Conservation (phyloP, 768 basidiomycete species). For the Neoboletus subvelutipes region DNA sequence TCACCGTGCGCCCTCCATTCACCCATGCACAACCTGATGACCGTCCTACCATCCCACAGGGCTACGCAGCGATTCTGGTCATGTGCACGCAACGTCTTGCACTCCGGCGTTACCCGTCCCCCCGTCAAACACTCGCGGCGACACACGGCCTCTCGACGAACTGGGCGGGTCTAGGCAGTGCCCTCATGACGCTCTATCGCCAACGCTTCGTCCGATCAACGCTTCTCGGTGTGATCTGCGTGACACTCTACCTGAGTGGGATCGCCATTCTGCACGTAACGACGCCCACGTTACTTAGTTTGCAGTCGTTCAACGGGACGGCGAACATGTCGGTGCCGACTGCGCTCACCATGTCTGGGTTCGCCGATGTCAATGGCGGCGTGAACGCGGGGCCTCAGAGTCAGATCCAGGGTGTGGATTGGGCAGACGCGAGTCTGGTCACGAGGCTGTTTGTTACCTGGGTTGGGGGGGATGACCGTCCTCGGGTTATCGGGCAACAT, state of each 20-base stretch:
- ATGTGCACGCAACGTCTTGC: not conserved
- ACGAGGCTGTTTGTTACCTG: not conserved
- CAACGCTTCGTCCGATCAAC: too few relatives aligned
- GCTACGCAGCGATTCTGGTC: not conserved
- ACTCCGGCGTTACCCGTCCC: not conserved
- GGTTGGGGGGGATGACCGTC: not conserved
- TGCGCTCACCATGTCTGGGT: not conserved
- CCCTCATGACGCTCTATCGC: too few relatives aligned
- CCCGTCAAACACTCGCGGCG: not conserved
- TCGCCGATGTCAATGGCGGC: too few relatives aligned
- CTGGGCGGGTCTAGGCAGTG: not conserved
- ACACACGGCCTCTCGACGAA: not conserved
- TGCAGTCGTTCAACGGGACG: constrained; percentile 11
- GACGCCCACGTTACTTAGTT: constrained; percentile 8
- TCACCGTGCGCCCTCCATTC: too few relatives aligned
- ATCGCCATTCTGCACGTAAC: constrained; percentile 15
- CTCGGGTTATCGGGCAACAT: not conserved
- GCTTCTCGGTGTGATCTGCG: too few relatives aligned
- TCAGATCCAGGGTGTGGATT: not conserved
- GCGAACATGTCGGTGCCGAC: not conserved
- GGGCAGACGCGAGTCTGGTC: not conserved
- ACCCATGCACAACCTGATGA: not conserved
- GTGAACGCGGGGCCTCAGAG: not conserved
- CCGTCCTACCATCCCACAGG: not conserved
- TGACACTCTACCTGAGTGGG: constrained; percentile 6